phyloP scores from a whole-genome alignment of 2,329 filamentous ascomycete species.

The Epicoccum sorghinum region DNA sequence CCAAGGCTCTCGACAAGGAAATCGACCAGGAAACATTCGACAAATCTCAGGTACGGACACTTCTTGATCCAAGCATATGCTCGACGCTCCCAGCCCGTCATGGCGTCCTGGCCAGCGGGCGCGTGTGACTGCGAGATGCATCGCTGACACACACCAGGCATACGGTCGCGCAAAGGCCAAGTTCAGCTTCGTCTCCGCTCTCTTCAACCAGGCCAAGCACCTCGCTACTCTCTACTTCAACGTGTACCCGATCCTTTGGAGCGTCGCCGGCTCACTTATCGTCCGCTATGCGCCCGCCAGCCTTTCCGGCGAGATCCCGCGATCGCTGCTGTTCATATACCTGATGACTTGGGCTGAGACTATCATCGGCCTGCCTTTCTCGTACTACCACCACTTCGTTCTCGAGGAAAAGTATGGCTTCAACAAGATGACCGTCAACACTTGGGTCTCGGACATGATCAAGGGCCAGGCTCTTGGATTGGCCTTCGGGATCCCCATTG shows the following conservation, averaged over 20 bases:
- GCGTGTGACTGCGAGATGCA: too few species aligned
- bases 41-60: slow-evolving; percentile 73
- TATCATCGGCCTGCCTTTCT: slow-evolving; percentile 76
- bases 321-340: slow-evolving; percentile 91
- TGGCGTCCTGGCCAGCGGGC: too few species aligned
- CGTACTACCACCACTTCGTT: slow-evolving; percentile 93
- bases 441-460: slow-evolving; percentile 89
- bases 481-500: slow-evolving; percentile 82
- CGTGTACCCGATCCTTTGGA: slow-evolving; percentile 89
- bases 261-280: slow-evolving; percentile 76
- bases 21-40: slow-evolving; percentile 90
- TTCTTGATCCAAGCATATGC: too few species aligned
- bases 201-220: slow-evolving; percentile 88
- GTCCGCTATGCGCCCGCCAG: slow-evolving; percentile 74
- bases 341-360: slow-evolving; percentile 84
- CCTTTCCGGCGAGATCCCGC: slow-evolving; percentile 90
- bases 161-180: slow-evolving; percentile 96
- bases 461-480: slow-evolving; percentile 86
- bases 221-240: slow-evolving; percentile 89
- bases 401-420: slow-evolving; percentile 97
- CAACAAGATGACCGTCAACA: slow-evolving; percentile 92
- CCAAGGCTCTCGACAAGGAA: slow-evolving; percentile 86
- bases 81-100: too few species aligned
- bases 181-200: slow-evolving; percentile 79
- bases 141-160: slow-evolving; percentile 55